Evolutionary conservation across 169 alveolate genomes (phyloP).

Genomic region (Ichthyophthirius multifiliis): DNA sequence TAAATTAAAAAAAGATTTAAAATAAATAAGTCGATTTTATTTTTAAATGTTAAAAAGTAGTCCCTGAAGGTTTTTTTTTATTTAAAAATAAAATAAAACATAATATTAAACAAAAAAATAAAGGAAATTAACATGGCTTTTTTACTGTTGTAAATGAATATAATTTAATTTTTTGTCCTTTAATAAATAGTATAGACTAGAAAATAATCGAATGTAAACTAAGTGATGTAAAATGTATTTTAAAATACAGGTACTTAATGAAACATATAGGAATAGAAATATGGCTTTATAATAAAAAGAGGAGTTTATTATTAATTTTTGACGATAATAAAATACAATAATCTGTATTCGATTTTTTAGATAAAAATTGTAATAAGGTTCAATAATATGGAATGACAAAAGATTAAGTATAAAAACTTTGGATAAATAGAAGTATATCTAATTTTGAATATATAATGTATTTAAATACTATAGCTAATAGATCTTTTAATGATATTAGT

Average conservation of each 20-base stretch:
- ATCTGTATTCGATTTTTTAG: neutral
- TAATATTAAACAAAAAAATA: neutral
- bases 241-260: constrained; percentile 37
- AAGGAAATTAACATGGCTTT: constrained; percentile 33
- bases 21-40: constrained; percentile 9
- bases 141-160: constrained; percentile 2
- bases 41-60: constrained; percentile 27
- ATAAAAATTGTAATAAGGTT: constrained; percentile 5
- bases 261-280: constrained; percentile 28
- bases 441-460: constrained; percentile 93
- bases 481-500: constrained; percentile 93
- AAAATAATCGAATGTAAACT: constrained; percentile 8
- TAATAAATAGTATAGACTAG: constrained; percentile 30
- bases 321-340: constrained; percentile 11
- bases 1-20: neutral
- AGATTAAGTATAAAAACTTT: constrained; percentile 30
- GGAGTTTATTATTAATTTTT: constrained; percentile 15
- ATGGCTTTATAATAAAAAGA: constrained; percentile 33
- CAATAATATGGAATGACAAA: neutral
- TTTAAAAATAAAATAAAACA: too few species aligned
- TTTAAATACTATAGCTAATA: constrained; percentile 90
- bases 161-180: constrained; percentile 28
- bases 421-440: constrained; percentile 92
- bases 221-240: constrained; percentile 6
- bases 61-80: constrained; percentile 36